Conservation (phyloP, 306 rosid species). For the Amphicarpaea edgeworthii region DNA sequence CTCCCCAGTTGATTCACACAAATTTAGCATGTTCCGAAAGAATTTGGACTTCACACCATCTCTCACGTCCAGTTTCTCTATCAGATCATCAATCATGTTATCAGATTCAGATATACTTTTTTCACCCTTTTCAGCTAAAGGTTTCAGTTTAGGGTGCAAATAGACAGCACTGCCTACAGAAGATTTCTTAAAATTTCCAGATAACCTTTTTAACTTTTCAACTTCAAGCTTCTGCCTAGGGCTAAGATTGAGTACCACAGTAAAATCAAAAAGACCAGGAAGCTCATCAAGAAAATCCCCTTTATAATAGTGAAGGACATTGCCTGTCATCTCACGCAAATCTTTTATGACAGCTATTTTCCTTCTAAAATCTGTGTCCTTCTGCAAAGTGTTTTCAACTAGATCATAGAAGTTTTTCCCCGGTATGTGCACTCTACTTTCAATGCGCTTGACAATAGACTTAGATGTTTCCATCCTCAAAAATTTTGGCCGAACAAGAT, state of each 20-base stretch:
- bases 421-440: conserved; percentile 68
- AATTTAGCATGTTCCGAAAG: conserved; percentile 65
- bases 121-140: conserved; percentile 62
- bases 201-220: conserved; percentile 54
- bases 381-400: conserved; percentile 84
- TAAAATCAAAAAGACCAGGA: conserved; percentile 89
- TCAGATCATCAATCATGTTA: conserved; percentile 62
- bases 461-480: conserved; percentile 65
- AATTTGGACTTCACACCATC: conserved; percentile 91
- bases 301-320: conserved; percentile 86
- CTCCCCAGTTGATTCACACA: conserved; percentile 78
- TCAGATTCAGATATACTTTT: conserved; percentile 56
- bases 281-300: conserved; percentile 99
- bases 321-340: conserved; percentile 91
- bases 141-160: conserved; percentile 76
- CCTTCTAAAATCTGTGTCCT: conserved; percentile 79
- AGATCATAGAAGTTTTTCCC: conserved; percentile 66
- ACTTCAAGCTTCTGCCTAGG: conserved; percentile 67
- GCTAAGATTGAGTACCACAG: conserved; percentile 73
- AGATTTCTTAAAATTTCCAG: conserved; percentile 71
- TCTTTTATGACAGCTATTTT: conserved; percentile 85
- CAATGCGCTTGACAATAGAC: conserved; percentile 76
- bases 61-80: conserved; percentile 58
- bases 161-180: conserved; percentile 84
- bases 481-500: conserved; percentile 90